phyloP scores from a whole-genome alignment of 2,329 filamentous ascomycete genomes.

The Aspergillus quadricinctus region DNA sequence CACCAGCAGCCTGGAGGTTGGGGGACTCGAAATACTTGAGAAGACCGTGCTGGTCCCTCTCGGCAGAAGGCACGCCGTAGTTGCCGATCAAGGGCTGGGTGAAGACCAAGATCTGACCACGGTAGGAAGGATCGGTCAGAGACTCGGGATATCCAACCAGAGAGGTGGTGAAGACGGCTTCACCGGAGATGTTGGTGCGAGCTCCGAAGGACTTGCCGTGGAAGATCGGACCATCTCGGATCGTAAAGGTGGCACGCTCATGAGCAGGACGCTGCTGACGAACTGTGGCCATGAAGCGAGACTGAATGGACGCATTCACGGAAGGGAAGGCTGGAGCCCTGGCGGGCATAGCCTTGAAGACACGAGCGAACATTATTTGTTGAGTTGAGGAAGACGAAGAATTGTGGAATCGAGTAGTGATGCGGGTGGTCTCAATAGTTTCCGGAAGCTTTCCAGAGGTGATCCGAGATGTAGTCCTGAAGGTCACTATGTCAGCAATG shows the following conservation, averaged over 20 bases:
- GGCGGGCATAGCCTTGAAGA: conserved; percentile 50
- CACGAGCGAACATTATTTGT: conserved; percentile 50
- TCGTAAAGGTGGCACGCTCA: conserved; percentile 88
- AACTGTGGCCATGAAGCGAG: conserved; percentile 59
- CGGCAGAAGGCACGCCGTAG: conserved; percentile 88
- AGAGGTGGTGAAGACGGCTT: conserved; percentile 97
- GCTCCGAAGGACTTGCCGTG: conserved; percentile 95
- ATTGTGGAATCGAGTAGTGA: conserved; percentile 1
- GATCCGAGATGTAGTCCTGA: conserved; percentile 65
- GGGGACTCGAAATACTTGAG: conserved; percentile 98
- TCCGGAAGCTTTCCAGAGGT: conserved; percentile 64
- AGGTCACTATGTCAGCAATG: conserved; percentile 6
- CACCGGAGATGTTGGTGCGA: conserved; percentile 92
- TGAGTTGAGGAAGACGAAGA: neutral
- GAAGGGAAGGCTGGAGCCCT: conserved; percentile 44
- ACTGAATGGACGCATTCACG: conserved; percentile 33
- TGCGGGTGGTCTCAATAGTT: conserved; percentile 44
- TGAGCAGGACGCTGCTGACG: conserved; percentile 67
- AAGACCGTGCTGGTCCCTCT: conserved; percentile 81
- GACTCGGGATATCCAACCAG: conserved; percentile 97
- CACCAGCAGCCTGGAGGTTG: conserved; percentile 91
- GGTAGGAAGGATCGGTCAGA: conserved; percentile 65
- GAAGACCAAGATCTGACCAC: conserved; percentile 90
- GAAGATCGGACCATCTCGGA: conserved; percentile 93
- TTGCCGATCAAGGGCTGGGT: conserved; percentile 97